Evolutionary conservation across 2,329 filamentous ascomycete genomes (phyloP).

Genomic region (Camptophora hylomeconis): DNA sequence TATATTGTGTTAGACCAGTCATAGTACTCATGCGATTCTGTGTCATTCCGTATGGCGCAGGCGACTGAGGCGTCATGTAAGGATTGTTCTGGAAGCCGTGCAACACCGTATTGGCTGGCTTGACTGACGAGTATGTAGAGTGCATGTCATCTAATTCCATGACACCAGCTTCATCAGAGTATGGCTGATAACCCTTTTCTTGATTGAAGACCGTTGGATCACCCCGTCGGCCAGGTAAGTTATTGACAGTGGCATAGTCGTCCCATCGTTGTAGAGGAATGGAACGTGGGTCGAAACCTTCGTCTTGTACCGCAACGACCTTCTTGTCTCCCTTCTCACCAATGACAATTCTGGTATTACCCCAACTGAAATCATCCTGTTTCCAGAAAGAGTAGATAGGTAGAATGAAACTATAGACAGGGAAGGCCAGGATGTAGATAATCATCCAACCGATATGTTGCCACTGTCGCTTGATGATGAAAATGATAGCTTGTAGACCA

Average conservation of each 20-base stretch:
- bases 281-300: conserved; percentile 78
- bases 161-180: conserved; percentile 58
- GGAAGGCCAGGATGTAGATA: conserved; percentile 92
- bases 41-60: conserved; percentile 51
- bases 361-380: conserved; percentile 97
- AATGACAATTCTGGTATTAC: conserved; percentile 94
- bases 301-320: conserved; percentile 70
- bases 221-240: conserved; percentile 80
- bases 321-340: conserved; percentile 87
- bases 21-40: conserved; percentile 57
- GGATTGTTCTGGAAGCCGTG: conserved; percentile 55
- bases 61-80: conserved; percentile 66
- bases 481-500: conserved; percentile 89
- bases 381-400: conserved; percentile 99
- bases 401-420: conserved; percentile 80
- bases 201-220: conserved; percentile 45
- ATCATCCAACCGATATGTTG: conserved; percentile 99
- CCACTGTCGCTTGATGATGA: conserved; percentile 95
- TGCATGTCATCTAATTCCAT: conserved; percentile 95
- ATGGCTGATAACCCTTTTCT: conserved; percentile 43
- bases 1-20: conserved; percentile 51
- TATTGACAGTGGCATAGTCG: conserved; percentile 78
- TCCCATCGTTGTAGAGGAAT: conserved; percentile 96
- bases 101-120: conserved; percentile 73
- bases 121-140: conserved; percentile 85